Evolutionary conservation across 2,329 filamentous ascomycete genomes (phyloP), one percentile per base, ranked within the genome.

Genomic region (Aureobasidium sp.): DNA sequence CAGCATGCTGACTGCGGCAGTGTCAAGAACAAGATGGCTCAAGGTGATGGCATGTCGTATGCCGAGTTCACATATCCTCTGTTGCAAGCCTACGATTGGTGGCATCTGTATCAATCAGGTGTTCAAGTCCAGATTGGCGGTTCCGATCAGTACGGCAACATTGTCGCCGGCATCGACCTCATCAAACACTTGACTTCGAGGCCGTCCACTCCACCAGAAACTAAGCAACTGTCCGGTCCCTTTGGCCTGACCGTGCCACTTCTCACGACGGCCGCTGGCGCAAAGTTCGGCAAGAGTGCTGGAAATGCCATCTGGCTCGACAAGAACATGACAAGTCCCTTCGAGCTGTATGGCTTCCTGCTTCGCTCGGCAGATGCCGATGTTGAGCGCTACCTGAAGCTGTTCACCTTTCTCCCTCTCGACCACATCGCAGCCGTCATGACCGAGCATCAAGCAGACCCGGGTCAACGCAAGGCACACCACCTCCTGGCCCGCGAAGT

Each of bases 71-170:
- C 83, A 37, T 98, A 98, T 64, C 93, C 94, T 1, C 72, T 98
- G 14, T 81, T 97, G 62, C 93, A 98, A 67, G 90, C 86, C 19
- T 97, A 90, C 86, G 93, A 98, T 68, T 98, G 90, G 81, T 97
- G 88, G 88, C 78, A 87, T 61, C 79, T 97, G 72, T 94, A 87
- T 70, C 77, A 80, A 41, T 75, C 77, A 21, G 76, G 79, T 42
- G 77, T 90, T 8, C 85, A 90, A 64, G 79, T 97, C 66, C 90
- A 98, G 70, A 88, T 98, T 49, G 93, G 93, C 55, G 93, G 93
- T 34, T 90, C 90, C 6, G 93, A 98, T 66, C 93, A 98, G 71
- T 97, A 85, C 66, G 93, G 93, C 58, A 98, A 98, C 70, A 97
- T 98, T 59, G 79, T 94, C 24, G 84, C 90, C 11, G 93, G 93